Base-by-base conservation (phyloP, 805 yeast species). In the Candida mattraensis region DNA sequence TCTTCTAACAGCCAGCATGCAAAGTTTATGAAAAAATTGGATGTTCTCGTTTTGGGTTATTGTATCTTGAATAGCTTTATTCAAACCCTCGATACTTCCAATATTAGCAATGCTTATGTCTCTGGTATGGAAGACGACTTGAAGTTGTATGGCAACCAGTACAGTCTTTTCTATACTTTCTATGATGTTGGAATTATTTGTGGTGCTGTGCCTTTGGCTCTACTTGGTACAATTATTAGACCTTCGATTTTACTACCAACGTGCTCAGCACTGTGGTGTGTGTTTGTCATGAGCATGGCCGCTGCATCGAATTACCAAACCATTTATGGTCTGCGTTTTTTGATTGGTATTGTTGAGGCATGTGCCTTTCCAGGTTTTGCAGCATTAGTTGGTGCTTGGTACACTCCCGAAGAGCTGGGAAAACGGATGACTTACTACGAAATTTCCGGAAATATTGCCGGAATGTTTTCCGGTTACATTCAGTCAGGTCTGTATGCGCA, bases 21-120 rank as follows among this genome's bases (percentile, higher is more conserved):
- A 28, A 61, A 54, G 17, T 55, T 77, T 25, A 51, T 76, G 16
- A 57, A 66, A 42, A 80, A 80, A 51, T 54, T 80, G 23, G 87
- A 80, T 50, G 44, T 74, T 9, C 53, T 75, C 25, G 58, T 82
- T 28, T 66, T 78, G 14, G 59, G 67, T 25, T 69, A 66, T 40
- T 58, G 55, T n/a, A 67, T 72, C 47, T 46, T 67, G 13, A 76
- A 77, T 1, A 79, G 80, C 56, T 82, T 84, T 80, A 76, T 80
- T 35, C 80, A 80, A 51, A 72, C 76, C 32, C 63, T 82, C 27
- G 87, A 82, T 53, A 72, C 71, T 37, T 67, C 74, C 27, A 82
- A 80, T 54, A 61, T 76, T 37, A 70, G 67, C 42, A 78, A 80
- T 48, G 87, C 87, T 1, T 82, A 79, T 48, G 79, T 77, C 25